Conservation (phyloP, 352 stramenopile species). For the Phytophthora nicotianae region DNA sequence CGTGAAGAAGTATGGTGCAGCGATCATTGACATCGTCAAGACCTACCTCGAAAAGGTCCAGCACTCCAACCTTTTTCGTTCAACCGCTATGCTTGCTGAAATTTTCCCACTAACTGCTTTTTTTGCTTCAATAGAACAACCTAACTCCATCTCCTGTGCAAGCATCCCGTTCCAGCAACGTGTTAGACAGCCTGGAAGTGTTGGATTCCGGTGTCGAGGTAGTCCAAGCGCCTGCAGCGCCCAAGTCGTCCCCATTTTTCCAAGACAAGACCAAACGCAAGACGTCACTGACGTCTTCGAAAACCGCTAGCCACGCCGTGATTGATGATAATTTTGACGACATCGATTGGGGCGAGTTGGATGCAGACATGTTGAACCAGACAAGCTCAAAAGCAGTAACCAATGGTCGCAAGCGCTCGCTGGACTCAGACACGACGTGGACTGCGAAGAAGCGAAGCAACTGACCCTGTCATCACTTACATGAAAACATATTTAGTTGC, state of each 20-base stretch:
- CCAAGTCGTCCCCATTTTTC: conserved; percentile 61
- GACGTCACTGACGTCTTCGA: conserved; percentile 13
- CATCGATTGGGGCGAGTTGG: conserved; percentile 65
- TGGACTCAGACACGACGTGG: conserved; percentile 13
- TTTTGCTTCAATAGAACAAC: conserved; percentile 53
- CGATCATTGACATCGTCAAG: conserved; percentile 87
- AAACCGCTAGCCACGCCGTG: conserved; percentile 6
- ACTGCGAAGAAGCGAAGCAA: conserved; percentile 32
- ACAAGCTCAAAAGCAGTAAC: conserved; percentile 28
- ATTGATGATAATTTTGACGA: conserved; percentile 60
- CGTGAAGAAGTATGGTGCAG: conserved; percentile 85
- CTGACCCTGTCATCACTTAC: conserved; percentile 8
- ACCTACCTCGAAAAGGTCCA: conserved; percentile 83
- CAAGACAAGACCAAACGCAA: conserved; percentile 32
- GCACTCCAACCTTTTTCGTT: no score
- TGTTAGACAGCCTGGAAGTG: conserved; percentile 37
- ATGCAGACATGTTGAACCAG: conserved; percentile 52
- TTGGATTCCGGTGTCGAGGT: conserved; percentile 35
- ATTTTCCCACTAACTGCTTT: conserved; percentile 2
- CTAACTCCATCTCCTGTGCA: conserved; percentile 50
- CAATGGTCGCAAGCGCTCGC: conserved; percentile 30
- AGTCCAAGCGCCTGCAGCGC: conserved; percentile 19
- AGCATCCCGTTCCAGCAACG: conserved; percentile 18
- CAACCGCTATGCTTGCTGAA: no score
- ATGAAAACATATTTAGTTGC: conserved; percentile 31